phyloP scores from a whole-genome alignment of 179 eudicot species.

The Silene coronaria region DNA sequence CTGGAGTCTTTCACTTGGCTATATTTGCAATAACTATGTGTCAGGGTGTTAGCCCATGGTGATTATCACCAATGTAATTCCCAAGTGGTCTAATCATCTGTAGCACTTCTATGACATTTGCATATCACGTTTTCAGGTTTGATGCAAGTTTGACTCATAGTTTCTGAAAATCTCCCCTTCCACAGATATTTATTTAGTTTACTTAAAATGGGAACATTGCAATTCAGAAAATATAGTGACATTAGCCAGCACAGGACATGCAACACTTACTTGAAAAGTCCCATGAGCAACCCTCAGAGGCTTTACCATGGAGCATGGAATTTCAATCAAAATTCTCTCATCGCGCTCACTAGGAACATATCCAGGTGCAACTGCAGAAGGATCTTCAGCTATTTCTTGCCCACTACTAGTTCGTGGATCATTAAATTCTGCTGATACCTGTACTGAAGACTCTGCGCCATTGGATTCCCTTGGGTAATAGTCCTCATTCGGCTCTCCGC shows the following conservation, averaged over 20 bases:
- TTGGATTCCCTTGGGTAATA: conserved; percentile 39
- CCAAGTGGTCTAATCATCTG: not conserved
- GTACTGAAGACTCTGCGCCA: conserved; percentile 44
- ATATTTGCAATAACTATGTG: not conserved
- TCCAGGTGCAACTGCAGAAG: conserved; percentile 71
- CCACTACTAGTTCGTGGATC: conserved; percentile 40
- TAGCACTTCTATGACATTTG: not conserved
- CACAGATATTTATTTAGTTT: not conserved
- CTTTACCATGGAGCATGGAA: conserved; percentile 84
- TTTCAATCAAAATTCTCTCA: conserved; percentile 91
- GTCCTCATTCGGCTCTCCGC: conserved; percentile 40
- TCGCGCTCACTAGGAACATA: conserved; percentile 85
- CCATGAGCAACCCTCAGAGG: conserved; percentile 78
- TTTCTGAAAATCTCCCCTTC: not conserved
- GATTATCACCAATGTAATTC: not conserved
- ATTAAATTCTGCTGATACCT: conserved; percentile 36
- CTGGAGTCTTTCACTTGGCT: not conserved
- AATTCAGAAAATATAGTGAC: not conserved
- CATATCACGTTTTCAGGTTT: not conserved
- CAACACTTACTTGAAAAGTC: conserved; percentile 79
- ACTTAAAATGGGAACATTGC: not conserved
- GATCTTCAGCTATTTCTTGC: conserved; percentile 47
- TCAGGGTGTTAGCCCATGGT: not conserved
- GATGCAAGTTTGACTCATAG: not conserved
- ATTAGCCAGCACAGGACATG: not conserved